A percentile compares a stretch with the other conserved stretches of the same genome.
Conservation (phyloP, 352 stramenopile species). For the Blastocystis sp. region DNA sequence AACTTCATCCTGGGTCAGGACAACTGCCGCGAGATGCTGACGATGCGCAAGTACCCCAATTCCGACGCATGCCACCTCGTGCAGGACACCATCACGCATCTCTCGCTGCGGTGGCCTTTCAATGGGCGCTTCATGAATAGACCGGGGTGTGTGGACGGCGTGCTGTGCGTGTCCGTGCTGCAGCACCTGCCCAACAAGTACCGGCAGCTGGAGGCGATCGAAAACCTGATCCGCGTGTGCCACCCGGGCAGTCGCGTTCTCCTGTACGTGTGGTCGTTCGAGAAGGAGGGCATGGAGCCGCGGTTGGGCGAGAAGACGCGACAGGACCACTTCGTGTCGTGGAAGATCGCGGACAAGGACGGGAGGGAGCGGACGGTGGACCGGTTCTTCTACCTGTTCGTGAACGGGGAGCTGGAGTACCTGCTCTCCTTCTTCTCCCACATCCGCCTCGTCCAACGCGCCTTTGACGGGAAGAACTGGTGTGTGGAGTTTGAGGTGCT, state of each 20-base stretch:
- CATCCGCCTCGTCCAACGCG: slow-evolving; percentile 25
- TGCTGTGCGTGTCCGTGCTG: slow-evolving; percentile 50
- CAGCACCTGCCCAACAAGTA: slow-evolving; percentile 56
- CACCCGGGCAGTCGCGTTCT: slow-evolving; percentile 33
- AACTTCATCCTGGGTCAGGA: slow-evolving; percentile 50
- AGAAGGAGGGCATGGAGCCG: slow-evolving; percentile 22
- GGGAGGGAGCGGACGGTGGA: neutral
- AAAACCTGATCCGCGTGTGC: slow-evolving; percentile 25
- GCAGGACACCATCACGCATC: slow-evolving; percentile 26
- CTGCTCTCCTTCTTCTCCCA: slow-evolving; percentile 10
- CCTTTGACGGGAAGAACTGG: slow-evolving; percentile 61
- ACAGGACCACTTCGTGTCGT: slow-evolving; percentile 33
- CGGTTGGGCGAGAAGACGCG: neutral
- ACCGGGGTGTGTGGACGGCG: slow-evolving; percentile 3
- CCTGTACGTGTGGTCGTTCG: slow-evolving; percentile 59
- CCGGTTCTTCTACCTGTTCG: slow-evolving; percentile 52
- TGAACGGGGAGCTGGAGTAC: slow-evolving; percentile 46
- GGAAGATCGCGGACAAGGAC: slow-evolving; percentile 23
- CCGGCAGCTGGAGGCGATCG: slow-evolving; percentile 42
- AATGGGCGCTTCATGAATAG: neutral
- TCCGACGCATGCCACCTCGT: slow-evolving; percentile 1
- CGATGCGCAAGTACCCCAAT: slow-evolving; percentile 32
- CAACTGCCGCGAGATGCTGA: slow-evolving; percentile 35
- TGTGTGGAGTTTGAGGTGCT: slow-evolving; percentile 52
- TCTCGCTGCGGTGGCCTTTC: neutral